Evolutionary conservation across 805 yeast species (phyloP).

Genomic region (Candida sakaeoensis): DNA sequence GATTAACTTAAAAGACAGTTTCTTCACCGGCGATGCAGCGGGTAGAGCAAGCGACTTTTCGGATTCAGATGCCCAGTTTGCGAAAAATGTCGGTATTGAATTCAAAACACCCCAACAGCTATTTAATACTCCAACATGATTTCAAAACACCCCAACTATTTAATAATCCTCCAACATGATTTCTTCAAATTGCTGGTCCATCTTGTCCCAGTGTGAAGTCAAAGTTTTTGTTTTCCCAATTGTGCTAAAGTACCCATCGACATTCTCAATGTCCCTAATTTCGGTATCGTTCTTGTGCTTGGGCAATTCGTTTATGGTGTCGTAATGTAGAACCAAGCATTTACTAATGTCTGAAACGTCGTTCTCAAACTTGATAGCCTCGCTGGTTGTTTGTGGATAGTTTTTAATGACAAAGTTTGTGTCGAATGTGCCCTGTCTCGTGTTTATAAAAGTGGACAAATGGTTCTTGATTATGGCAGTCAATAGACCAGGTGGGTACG

Average conservation of each 20-base stretch:
- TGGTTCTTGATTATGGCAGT: constrained; percentile 47
- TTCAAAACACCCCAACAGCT: constrained; percentile 74
- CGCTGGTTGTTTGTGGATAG: constrained; percentile 60
- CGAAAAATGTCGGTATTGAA: constrained; percentile 47
- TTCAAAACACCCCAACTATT: neutral
- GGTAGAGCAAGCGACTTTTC: constrained; percentile 78
- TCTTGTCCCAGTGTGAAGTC: constrained; percentile 15
- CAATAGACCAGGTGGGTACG: constrained; percentile 43
- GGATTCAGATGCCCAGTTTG: constrained; percentile 73
- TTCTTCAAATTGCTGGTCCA: constrained; percentile 20
- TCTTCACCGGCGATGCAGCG: constrained; percentile 96
- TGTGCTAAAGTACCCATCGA: constrained; percentile 61
- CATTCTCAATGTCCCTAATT: constrained; percentile 36
- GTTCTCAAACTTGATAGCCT: constrained; percentile 70
- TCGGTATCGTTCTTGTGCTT: constrained; percentile 17
- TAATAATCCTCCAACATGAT: constrained; percentile 18
- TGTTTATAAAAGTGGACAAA: constrained; percentile 30
- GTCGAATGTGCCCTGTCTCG: constrained; percentile 34
- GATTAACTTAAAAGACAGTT: constrained; percentile 43
- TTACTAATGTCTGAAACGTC: constrained; percentile 52
- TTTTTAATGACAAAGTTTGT: constrained; percentile 51
- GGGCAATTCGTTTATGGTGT: constrained; percentile 20
- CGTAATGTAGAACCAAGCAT: constrained; percentile 33
- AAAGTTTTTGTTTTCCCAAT: constrained; percentile 46
- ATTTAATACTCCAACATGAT: constrained; percentile 25